phyloP scores from a whole-genome alignment of 306 rosid genomes.

The Biancaea sappan region DNA sequence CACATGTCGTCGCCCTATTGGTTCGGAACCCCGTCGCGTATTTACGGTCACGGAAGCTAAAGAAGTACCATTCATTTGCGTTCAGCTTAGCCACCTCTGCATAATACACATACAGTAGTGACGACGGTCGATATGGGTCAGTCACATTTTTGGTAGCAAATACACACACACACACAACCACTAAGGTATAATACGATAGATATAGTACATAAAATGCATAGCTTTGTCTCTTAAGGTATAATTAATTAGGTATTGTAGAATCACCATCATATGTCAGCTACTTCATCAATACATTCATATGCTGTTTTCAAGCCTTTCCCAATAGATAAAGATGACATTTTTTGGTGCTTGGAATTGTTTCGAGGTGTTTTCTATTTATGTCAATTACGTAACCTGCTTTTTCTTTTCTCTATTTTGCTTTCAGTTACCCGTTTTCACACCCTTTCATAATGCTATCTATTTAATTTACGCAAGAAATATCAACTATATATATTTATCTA shows the following conservation, averaged over 20 bases:
- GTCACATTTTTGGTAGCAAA: not conserved
- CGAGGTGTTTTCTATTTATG: slow-evolving; percentile 5
- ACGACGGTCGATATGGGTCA: not conserved
- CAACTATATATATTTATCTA: too few relatives aligned
- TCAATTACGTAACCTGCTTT: slow-evolving; percentile 12
- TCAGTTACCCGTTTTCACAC: not conserved
- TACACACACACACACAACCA: slow-evolving; percentile 9
- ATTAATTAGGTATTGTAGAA: slow-evolving; percentile 28
- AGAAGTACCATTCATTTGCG: slow-evolving; percentile 93
- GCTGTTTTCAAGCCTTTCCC: not conserved
- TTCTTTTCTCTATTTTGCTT: not conserved
- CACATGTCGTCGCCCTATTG: slow-evolving; percentile 78
- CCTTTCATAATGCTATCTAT: not conserved
- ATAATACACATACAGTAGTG: not conserved
- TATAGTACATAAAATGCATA: not conserved
- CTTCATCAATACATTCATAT: slow-evolving; percentile 27
- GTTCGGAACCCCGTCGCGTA: slow-evolving; percentile 91
- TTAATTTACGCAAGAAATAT: slow-evolving; percentile 31
- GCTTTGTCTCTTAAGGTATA: not conserved
- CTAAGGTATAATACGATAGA: slow-evolving; percentile 17
- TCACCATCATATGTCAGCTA: slow-evolving; percentile 41
- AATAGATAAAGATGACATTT: not conserved
- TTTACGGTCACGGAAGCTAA: slow-evolving; percentile 91
- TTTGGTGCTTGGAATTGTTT: not conserved
- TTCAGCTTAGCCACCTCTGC: slow-evolving; percentile 95